These are phyloP conservation scores for Tylopilus subfusipes DNA, from an alignment of 768 basidiomycete species.

Conservation along the genomic window DNA sequence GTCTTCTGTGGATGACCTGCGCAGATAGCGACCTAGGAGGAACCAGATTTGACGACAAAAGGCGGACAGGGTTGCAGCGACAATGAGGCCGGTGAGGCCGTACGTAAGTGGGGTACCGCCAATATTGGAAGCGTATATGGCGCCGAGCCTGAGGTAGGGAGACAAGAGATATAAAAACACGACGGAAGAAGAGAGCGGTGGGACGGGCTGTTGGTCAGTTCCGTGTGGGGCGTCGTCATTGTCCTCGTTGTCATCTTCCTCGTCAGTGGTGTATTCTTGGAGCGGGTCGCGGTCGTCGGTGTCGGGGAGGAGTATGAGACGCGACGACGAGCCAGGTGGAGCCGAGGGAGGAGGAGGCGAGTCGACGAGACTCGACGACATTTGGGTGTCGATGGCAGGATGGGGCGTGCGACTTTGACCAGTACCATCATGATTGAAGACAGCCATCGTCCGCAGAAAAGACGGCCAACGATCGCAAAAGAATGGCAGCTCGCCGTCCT, in stretches of 20 bases:
- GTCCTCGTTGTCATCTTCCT: constrained; percentile 40
- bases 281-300: constrained; percentile 39
- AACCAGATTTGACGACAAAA: constrained; percentile 72
- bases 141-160: constrained; percentile 69
- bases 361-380: constrained; percentile 14
- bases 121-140: constrained; percentile 52
- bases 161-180: constrained; percentile 69
- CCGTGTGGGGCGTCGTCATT: constrained; percentile 2
- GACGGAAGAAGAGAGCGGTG: constrained; percentile 53
- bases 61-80: constrained; percentile 55
- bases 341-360: neutral
- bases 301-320: constrained; percentile 62
- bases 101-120: constrained; percentile 45
- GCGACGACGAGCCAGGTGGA: constrained; percentile 38
- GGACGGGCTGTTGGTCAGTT: constrained; percentile 20
- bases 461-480: constrained; percentile 18
- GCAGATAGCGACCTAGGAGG: constrained; percentile 70
- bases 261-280: constrained; percentile 40
- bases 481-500: constrained; percentile 31
- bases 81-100: constrained; percentile 46
- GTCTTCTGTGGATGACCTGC: constrained; percentile 62
- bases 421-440: constrained; percentile 2
- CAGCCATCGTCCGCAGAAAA: neutral
- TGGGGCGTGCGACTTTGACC: constrained; percentile 17
- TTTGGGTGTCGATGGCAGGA: constrained; percentile 5